Percentiles rank a stretch among this genome's conserved stretches.
Conservation (phyloP, 2,329 filamentous ascomycete genomes). For the Nothomitra cinnamomea region DNA sequence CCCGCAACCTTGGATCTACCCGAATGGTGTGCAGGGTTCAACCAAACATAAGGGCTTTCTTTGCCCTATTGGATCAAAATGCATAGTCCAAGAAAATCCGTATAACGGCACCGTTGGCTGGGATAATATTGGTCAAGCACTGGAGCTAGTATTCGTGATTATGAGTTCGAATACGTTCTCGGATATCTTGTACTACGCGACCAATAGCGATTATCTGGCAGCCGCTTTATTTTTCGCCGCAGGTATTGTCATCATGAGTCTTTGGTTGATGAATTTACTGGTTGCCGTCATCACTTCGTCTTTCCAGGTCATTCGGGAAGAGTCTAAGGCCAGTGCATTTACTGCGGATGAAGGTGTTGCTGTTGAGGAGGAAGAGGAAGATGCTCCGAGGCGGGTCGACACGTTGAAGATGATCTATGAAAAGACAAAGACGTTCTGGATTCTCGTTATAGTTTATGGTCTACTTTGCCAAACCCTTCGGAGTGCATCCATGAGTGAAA, state of each 20-base stretch:
- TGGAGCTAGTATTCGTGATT: constrained; percentile 91
- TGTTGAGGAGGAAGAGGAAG: constrained; percentile 9
- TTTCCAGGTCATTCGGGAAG: constrained; percentile 94
- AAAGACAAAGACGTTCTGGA: constrained; percentile 61
- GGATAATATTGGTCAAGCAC: constrained; percentile 80
- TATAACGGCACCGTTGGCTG: constrained; percentile 80
- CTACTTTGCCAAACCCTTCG: constrained; percentile 64
- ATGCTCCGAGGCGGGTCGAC: constrained; percentile 24
- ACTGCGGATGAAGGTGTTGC: constrained; percentile 44
- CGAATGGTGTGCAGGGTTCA: constrained; percentile 34
- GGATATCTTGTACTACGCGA: constrained; percentile 85
- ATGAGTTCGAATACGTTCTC: constrained; percentile 98
- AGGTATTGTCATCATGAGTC: constrained; percentile 73
- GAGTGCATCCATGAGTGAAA: constrained; percentile 55
- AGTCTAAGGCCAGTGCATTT: constrained; percentile 87
- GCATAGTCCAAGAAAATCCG: constrained; percentile 63
- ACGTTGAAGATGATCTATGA: constrained; percentile 55
- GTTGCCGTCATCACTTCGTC: constrained; percentile 98
- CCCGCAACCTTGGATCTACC: constrained; percentile 49
- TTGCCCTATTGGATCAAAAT: constrained; percentile 70
- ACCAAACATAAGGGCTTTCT: constrained; percentile 62
- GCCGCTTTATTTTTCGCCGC: constrained; percentile 47
- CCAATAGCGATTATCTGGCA: constrained; percentile 76
- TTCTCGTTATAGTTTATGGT: constrained; percentile 61
- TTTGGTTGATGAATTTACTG: constrained; percentile 88